Evolutionary conservation across 371 early-diverging fungal genomes (phyloP).

Genomic region (Batrachochytrium dendrobatidis): DNA sequence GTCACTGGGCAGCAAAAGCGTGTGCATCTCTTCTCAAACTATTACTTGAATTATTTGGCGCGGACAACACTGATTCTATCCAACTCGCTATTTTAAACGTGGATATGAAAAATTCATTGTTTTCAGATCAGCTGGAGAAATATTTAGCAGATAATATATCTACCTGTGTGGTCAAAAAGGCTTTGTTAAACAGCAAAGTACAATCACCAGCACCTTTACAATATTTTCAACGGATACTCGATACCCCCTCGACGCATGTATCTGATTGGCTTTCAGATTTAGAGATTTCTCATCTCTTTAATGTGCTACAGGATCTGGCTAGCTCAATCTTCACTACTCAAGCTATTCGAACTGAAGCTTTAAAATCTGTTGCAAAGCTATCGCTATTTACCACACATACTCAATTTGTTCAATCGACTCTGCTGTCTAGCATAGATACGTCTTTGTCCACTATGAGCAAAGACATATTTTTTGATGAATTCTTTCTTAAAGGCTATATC

Average conservation of each 20-base stretch:
- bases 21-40: not conserved
- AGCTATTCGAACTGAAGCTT: not conserved
- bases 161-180: not conserved
- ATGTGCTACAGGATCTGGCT: too few relatives aligned
- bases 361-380: not conserved
- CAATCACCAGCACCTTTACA: not conserved
- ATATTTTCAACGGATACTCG: slow-evolving; percentile 1
- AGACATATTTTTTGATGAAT: too few relatives aligned
- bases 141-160: not conserved
- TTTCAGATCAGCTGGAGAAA: not conserved
- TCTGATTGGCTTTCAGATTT: too few relatives aligned
- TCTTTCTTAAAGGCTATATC: too few relatives aligned
- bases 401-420: too few relatives aligned
- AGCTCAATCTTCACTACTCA: not conserved
- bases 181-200: not conserved
- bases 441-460: too few relatives aligned
- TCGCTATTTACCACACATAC: not conserved
- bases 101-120: not conserved
- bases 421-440: too few relatives aligned
- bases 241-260: too few relatives aligned
- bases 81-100: not conserved
- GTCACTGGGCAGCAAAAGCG: not conserved
- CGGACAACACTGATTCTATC: not conserved
- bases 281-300: too few relatives aligned
- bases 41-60: not conserved